Percentiles rank a stretch among this genome's conserved stretches.
Conservation (phyloP, 2,329 filamentous ascomycete genomes). For the Mycosphaerella sp. region DNA sequence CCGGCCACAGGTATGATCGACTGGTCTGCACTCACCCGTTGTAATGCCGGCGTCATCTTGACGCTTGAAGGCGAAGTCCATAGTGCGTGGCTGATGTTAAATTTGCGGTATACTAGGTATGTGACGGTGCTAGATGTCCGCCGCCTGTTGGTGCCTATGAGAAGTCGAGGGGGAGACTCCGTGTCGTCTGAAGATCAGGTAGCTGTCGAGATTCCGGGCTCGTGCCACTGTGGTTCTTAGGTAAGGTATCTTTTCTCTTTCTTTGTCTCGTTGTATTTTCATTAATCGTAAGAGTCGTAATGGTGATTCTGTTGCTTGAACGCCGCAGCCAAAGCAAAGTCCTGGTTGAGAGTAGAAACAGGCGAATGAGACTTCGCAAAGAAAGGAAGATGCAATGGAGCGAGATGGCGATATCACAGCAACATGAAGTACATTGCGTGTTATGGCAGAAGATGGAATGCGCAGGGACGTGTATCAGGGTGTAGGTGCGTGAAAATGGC, state of each 20-base stretch:
- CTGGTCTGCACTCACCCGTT: conserved; percentile 18
- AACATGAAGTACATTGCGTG: not conserved
- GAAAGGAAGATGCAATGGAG: not conserved
- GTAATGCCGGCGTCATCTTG: conserved; percentile 31
- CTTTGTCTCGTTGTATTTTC: conserved; percentile 4
- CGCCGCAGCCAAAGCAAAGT: not conserved
- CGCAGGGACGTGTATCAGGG: not conserved
- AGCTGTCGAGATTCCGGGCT: not conserved
- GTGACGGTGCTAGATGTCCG: no score
- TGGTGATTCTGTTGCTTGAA: not conserved
- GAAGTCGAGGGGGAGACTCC: not conserved
- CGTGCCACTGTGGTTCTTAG: not conserved
- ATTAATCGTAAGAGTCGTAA: conserved; percentile 8
- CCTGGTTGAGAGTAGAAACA: not conserved
- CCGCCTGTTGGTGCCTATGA: not conserved
- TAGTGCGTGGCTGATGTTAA: conserved; percentile 5
- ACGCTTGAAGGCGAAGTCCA: conserved; percentile 34
- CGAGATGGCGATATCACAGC: not conserved
- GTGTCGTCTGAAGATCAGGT: not conserved
- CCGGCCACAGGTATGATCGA: not conserved
- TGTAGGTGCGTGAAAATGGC: not conserved
- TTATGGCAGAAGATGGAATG: conserved; percentile 1
- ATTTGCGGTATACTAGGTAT: not conserved
- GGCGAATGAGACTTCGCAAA: not conserved
- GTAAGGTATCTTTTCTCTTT: not conserved